Percentiles rank a stretch among this genome's conserved stretches.
phyloP scores from a whole-genome alignment of 164 flowering plant species.

The Stephania yunnanensis region DNA sequence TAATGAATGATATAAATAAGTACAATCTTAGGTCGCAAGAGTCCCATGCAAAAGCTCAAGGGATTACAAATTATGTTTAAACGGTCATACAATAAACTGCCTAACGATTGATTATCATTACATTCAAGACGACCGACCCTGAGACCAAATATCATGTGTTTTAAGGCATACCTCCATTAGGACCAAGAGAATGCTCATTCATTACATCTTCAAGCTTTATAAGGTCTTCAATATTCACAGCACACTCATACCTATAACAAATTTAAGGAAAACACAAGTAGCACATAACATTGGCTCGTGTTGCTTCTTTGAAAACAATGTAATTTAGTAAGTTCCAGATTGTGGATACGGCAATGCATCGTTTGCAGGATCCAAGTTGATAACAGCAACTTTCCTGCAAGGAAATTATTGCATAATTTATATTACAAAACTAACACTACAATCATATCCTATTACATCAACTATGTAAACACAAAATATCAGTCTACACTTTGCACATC shows the following conservation, averaged over 20 bases:
- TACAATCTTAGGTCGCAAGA: background rate
- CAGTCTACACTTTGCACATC: background rate
- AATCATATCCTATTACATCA: background rate
- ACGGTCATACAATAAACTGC: no score
- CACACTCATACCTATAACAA: conserved; percentile 68
- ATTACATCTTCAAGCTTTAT: conserved; percentile 86
- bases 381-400: conserved; percentile 89
- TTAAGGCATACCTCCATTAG: conserved; percentile 64
- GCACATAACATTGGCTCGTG: background rate
- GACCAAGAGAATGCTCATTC: conserved; percentile 91
- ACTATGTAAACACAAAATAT: background rate
- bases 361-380: conserved; percentile 96
- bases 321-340: background rate
- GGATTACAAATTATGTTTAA: background rate
- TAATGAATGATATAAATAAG: background rate
- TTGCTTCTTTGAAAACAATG: background rate
- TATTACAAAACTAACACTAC: background rate
- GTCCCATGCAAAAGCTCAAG: background rate
- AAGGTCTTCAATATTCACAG: conserved; percentile 82
- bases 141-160: background rate
- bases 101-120: no score
- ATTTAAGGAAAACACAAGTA: conserved; percentile 30
- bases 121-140: background rate
- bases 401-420: background rate
- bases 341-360: conserved; percentile 88